Conservation (phyloP, 31 red algal species). For the Odonthalia washingtoniensis region DNA sequence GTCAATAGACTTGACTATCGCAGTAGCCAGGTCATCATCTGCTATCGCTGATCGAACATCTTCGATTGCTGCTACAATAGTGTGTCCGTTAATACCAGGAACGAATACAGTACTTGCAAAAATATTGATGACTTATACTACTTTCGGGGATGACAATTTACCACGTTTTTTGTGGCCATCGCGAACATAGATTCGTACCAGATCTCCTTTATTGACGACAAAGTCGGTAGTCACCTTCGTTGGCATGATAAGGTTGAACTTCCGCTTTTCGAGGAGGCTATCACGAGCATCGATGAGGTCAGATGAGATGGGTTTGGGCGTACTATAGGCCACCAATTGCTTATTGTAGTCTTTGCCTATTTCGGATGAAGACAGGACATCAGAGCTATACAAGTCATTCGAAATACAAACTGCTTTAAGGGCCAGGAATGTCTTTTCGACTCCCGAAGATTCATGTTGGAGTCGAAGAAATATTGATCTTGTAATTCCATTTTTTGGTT, state of each 20-base stretch:
- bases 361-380: slow-evolving; percentile 1
- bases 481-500: neutral
- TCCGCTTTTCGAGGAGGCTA: neutral
- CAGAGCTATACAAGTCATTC: neutral
- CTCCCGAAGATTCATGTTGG: neutral
- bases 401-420: neutral
- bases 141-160: neutral
- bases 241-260: neutral
- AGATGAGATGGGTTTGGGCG: neutral
- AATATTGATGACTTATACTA: neutral
- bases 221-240: neutral
- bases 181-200: neutral
- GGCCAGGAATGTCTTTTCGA: neutral
- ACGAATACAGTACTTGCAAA: neutral
- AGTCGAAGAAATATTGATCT: neutral
- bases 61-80: neutral
- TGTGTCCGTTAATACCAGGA: neutral
- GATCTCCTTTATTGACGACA: neutral
- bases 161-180: neutral
- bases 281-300: neutral
- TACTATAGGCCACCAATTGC: neutral
- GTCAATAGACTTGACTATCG: neutral
- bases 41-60: no score
- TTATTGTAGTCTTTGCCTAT: slow-evolving; percentile 2
- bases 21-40: no score